Evolutionary conservation across 2,329 filamentous ascomycete genomes (phyloP), one percentile per base, ranked within the genome.

Genomic region (Nannizziopsis barbatae): DNA sequence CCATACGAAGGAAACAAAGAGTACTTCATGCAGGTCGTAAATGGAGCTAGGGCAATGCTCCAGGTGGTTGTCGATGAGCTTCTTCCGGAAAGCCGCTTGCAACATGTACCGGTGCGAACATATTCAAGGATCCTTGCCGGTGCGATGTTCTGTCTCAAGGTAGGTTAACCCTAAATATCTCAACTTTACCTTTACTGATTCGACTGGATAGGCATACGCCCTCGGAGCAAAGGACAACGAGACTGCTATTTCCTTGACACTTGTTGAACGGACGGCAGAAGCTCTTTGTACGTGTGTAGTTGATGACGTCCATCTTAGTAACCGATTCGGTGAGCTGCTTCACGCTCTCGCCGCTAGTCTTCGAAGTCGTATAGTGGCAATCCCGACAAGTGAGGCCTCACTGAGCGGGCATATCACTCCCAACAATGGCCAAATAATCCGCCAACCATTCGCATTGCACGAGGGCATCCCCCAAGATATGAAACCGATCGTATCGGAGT

Each of bases 241-340:
- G 49, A 70, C 77, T 5, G 67, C 69, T 10, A 66, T 72, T 38
- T 73, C 70, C 1, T 64, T 78, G 3, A 65, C 63, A 9, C 64
- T 77, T 3, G 67, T 78, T 41, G 71, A 74, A 49, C 65, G 68
- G 14, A 75, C 73, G 1, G 71, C 75, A 4, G 65, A 70, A 36
- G 73, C 73, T 6, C 65, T 79, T 36, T 68, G 71, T 33, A 73
- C 68, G 22, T 73, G 71, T 58, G 74, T 76, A 27, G 75, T 78
- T 11, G 75, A 79, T 54, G 75, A 79, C 56, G 74, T 78, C 7
- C 75, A 79, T 59, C 69, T 79, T 2, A 72, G 71, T 27, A 87
- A 84, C 51, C 78, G 85, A 6, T 92, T 92, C 39, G 54, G 54
- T 5, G 54, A 56, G 35, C 45, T 56, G 2, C 51, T 56, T 22